phyloP scores from a whole-genome alignment of 31 red algal species.

The Asparagopsis taxiformis region DNA sequence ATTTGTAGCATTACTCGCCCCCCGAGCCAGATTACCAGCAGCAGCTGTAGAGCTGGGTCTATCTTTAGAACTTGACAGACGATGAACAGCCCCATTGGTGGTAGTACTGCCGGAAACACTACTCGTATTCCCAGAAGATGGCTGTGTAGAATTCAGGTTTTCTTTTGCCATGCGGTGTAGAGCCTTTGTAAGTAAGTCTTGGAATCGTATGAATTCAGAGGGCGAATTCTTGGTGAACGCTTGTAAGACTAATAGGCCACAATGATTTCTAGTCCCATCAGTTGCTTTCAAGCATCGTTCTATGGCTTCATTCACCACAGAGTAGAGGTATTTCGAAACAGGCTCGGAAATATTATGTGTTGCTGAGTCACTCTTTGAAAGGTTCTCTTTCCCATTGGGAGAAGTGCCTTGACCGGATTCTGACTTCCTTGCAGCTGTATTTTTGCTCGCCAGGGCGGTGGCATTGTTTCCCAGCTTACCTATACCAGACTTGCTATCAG shows the following conservation, averaged over 20 bases:
- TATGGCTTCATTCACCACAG: slow-evolving; percentile 38
- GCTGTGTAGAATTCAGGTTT: slow-evolving; percentile 19
- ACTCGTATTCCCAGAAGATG: slow-evolving; percentile 6
- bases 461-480: background rate
- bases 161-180: slow-evolving; percentile 70
- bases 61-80: background rate
- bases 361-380: background rate
- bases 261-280: slow-evolving; percentile 40
- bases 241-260: slow-evolving; percentile 63
- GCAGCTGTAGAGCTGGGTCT: background rate
- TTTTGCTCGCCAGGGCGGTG: background rate
- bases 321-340: slow-evolving; percentile 19
- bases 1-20: background rate
- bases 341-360: background rate
- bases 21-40: background rate
- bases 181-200: slow-evolving; percentile 54
- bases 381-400: background rate
- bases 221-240: slow-evolving; percentile 33
- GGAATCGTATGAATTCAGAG: slow-evolving; percentile 27
- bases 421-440: background rate
- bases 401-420: background rate
- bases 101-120: background rate
- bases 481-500: background rate
- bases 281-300: slow-evolving; percentile 43
- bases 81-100: background rate